Conservation (phyloP, 495 filamentous ascomycete species). For the Xylaria flabelliformis region DNA sequence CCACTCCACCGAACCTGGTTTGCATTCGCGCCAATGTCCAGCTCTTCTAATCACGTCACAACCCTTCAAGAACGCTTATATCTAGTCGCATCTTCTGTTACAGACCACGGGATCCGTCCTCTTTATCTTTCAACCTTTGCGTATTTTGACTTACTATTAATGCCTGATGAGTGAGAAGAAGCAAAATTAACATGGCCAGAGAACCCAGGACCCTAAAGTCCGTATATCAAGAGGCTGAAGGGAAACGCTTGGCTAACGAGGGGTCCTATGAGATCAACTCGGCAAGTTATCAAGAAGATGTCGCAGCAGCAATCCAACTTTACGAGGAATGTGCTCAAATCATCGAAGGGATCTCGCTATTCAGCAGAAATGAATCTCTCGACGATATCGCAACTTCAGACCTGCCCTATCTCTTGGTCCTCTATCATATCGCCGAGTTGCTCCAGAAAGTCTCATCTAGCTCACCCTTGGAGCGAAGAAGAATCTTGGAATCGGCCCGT, state of each 20-base stretch:
- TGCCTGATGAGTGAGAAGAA: neutral
- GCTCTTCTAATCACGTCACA: slow-evolving; percentile 12
- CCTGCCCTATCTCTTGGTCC: slow-evolving; percentile 67
- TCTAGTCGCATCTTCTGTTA: neutral
- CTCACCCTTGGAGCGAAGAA: slow-evolving; percentile 65
- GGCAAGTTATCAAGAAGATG: slow-evolving; percentile 67
- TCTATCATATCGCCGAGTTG: slow-evolving; percentile 44
- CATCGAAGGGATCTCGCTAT: slow-evolving; percentile 73
- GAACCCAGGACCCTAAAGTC: slow-evolving; percentile 51
- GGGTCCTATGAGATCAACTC: slow-evolving; percentile 55
- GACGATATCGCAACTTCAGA: slow-evolving; percentile 89
- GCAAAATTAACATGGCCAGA: slow-evolving; percentile 24
- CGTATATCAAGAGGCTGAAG: slow-evolving; percentile 62
- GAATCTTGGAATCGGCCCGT: slow-evolving; percentile 65
- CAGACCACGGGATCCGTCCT: neutral
- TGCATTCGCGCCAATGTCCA: neutral
- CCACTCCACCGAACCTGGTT: neutral
- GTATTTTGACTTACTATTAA: neutral
- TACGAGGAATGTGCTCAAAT: slow-evolving; percentile 77
- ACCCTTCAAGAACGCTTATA: slow-evolving; percentile 4
- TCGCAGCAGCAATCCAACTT: slow-evolving; percentile 67
- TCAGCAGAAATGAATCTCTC: slow-evolving; percentile 87
- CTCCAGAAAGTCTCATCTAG: slow-evolving; percentile 55
- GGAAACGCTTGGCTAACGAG: slow-evolving; percentile 46
- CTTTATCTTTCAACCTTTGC: neutral